Conservation (phyloP, 108 stramenopile genomes). For the Pseudonitzschia multiseries region DNA sequence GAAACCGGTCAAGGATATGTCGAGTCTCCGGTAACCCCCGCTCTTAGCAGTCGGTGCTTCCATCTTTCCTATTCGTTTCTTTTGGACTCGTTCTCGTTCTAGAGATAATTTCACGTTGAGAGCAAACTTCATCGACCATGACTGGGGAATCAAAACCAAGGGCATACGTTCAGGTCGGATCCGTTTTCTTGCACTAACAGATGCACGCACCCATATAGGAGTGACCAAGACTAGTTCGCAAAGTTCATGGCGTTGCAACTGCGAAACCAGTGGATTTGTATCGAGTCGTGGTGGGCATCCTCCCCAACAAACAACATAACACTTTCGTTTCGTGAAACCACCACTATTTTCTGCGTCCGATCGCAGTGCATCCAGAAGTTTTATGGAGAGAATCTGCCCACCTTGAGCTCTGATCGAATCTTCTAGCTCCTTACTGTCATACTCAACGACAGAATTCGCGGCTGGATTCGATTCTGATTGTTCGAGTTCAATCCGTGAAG, state of each 20-base stretch:
- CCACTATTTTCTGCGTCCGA: conserved; percentile 21
- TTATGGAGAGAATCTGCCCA: conserved; percentile 58
- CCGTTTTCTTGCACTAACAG: conserved; percentile 36
- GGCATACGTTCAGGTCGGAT: conserved; percentile 40
- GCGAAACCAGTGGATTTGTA: conserved; percentile 37
- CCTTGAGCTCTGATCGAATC: conserved; percentile 46
- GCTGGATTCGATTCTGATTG: conserved; percentile 1
- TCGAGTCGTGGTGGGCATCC: conserved; percentile 23
- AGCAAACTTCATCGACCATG: conserved; percentile 42
- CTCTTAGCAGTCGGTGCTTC: neutral
- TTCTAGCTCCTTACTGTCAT: conserved; percentile 49
- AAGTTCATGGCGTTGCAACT: conserved; percentile 38
- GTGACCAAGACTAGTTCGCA: conserved; percentile 51
- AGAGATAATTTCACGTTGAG: neutral
- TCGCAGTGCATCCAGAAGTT: conserved; percentile 55
- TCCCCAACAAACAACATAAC: conserved; percentile 46
- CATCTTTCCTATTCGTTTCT: neutral
- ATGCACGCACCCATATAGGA: conserved; percentile 64
- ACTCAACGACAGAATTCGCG: conserved; percentile 23
- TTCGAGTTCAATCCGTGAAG: conserved; percentile 27
- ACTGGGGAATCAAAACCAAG: conserved; percentile 52
- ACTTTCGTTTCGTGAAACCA: conserved; percentile 21
- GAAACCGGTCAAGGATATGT: conserved; percentile 69
- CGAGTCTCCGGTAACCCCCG: neutral
- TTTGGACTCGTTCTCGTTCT: neutral